Percentiles rank a stretch among this genome's conserved stretches.
Evolutionary conservation across 202 grass and related monocot species (phyloP).

Genomic region (Zoysia matrella): DNA sequence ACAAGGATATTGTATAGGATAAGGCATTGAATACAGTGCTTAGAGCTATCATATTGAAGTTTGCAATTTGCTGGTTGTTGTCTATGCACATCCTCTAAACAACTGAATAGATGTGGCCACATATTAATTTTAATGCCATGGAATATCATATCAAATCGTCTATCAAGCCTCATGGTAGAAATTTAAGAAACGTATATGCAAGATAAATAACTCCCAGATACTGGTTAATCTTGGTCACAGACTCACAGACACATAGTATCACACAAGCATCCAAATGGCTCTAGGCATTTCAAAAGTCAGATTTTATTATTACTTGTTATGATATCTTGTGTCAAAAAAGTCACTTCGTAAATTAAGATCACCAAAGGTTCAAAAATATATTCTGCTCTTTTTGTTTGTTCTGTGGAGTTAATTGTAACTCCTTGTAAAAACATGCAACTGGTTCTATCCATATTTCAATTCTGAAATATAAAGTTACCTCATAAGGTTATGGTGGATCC

Average conservation of each 20-base stretch:
- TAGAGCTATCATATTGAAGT: conserved; percentile 10
- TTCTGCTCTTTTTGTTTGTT: background rate
- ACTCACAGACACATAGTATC: background rate
- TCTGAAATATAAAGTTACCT: conserved; percentile 30
- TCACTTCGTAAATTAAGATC: background rate
- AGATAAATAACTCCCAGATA: background rate
- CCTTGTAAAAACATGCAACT: conserved; percentile 32
- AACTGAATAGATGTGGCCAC: background rate
- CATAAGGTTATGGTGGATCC: conserved; percentile 96
- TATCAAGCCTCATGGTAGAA: background rate
- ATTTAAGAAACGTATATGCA: conserved; percentile 14
- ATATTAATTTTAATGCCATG: background rate
- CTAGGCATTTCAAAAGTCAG: background rate
- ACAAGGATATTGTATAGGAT: conserved; percentile 32
- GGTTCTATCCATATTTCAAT: conserved; percentile 33
- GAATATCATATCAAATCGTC: conserved; percentile 12
- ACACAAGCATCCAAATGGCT: conserved; percentile 6
- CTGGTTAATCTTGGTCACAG: conserved; percentile 1
- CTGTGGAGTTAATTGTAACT: conserved; percentile 31
- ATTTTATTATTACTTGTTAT: conserved; percentile 18
- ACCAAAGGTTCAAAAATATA: background rate
- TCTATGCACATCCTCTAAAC: conserved; percentile 29
- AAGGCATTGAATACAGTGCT: conserved; percentile 10
- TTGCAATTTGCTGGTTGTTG: conserved; percentile 27
- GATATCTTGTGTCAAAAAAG: background rate